Conservation (phyloP, 768 basidiomycete genomes). For the Pleurotus ostreatus region DNA sequence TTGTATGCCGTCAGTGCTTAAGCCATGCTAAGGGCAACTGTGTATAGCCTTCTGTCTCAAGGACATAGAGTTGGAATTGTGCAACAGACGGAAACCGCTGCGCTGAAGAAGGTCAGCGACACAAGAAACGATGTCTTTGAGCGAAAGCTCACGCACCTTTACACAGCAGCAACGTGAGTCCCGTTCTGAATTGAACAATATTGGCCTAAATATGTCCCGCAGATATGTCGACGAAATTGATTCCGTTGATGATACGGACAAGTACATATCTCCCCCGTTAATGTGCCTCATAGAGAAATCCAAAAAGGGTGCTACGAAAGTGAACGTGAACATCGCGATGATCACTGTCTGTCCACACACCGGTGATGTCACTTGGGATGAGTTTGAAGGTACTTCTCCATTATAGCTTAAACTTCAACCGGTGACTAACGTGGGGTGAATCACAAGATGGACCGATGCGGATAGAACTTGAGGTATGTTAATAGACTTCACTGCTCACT, state of each 20-base stretch:
- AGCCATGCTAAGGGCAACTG: neutral
- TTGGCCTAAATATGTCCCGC: neutral
- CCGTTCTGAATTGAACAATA: constrained; percentile 1
- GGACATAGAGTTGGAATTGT: constrained; percentile 85
- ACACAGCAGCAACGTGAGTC: constrained; percentile 84
- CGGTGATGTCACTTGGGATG: constrained; percentile 92
- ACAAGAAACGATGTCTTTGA: constrained; percentile 72
- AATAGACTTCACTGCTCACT: neutral
- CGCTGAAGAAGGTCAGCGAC: constrained; percentile 79
- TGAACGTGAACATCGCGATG: constrained; percentile 55
- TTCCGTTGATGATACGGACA: constrained; percentile 59
- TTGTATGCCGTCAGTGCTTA: neutral
- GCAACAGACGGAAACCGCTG: constrained; percentile 81
- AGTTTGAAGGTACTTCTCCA: constrained; percentile 66
- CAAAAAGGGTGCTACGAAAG: constrained; percentile 11
- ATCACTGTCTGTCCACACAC: constrained; percentile 82
- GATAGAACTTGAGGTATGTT: constrained; percentile 76
- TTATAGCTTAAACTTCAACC: neutral
- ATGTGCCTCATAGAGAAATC: constrained; percentile 73
- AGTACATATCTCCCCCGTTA: constrained; percentile 55
- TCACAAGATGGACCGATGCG: constrained; percentile 73
- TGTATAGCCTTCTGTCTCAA: constrained; percentile 59
- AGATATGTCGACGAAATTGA: constrained; percentile 85
- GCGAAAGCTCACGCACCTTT: constrained; percentile 71
- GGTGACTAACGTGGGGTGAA: no score